Conservation (phyloP, 768 basidiomycete genomes). For the Lactarius hatsudake region DNA sequence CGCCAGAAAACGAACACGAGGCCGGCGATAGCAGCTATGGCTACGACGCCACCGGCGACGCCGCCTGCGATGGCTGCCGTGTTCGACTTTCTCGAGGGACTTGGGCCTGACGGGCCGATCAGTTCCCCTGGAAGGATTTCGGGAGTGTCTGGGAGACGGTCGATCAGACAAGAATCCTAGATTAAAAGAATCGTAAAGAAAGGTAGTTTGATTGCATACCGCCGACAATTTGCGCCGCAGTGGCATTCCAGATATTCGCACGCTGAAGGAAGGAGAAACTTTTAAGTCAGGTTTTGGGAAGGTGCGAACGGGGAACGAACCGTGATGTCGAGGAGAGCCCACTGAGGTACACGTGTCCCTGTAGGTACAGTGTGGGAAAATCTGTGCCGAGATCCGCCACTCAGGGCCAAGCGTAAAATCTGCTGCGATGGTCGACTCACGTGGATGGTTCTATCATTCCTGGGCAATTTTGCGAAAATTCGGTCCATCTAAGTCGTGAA, state of each 20-base stretch:
- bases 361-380: constrained; percentile 14
- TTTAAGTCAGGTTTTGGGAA: neutral
- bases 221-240: neutral
- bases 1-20: too few relatives aligned
- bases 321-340: constrained; percentile 15
- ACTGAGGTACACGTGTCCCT: constrained; percentile 14
- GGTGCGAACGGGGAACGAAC: neutral
- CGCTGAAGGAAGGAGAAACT: neutral
- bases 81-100: neutral
- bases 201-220: neutral
- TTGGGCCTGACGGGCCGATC: neutral
- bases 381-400: neutral
- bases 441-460: neutral
- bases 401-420: neutral
- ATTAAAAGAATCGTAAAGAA: too few relatives aligned
- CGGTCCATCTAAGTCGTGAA: neutral
- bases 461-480: neutral
- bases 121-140: neutral
- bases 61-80: too few relatives aligned
- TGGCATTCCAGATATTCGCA: constrained; percentile 2
- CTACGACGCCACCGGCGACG: too few relatives aligned
- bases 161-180: neutral
- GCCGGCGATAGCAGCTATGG: too few relatives aligned
- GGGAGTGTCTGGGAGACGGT: neutral
- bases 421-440: neutral